A percentile compares a stretch with the other conserved stretches of the same genome.
Conservation (phyloP, 345 rosid species). For the Lumnitzera littorea region DNA sequence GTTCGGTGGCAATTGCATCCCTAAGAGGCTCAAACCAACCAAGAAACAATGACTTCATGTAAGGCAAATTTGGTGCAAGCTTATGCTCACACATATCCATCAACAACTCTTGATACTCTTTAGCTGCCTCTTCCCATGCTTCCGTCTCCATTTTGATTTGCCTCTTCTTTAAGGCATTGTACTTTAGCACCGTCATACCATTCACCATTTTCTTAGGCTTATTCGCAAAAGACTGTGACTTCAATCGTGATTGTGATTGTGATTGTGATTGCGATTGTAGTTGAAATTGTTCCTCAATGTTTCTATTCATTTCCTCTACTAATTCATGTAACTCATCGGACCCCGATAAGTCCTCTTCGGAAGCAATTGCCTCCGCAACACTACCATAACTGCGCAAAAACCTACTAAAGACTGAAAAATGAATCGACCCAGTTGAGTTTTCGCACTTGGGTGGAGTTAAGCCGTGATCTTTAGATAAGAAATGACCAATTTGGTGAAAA, state of each 20-base stretch:
- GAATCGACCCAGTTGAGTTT: not conserved
- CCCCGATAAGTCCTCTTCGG: constrained; percentile 68
- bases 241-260: not conserved
- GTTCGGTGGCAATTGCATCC: constrained; percentile 73
- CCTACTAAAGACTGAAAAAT: constrained; percentile 6
- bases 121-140: constrained; percentile 87
- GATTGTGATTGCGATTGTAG: constrained; percentile 1
- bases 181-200: constrained; percentile 55
- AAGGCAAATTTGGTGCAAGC: constrained; percentile 93
- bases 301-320: constrained; percentile 32
- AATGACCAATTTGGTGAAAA: constrained; percentile 12
- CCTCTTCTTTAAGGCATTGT: constrained; percentile 41
- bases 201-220: constrained; percentile 44
- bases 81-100: constrained; percentile 89
- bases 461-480: not conserved
- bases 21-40: constrained; percentile 96
- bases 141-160: constrained; percentile 86
- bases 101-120: constrained; percentile 78
- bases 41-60: constrained; percentile 71
- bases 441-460: no score
- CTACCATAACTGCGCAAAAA: constrained; percentile 34
- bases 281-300: constrained; percentile 19
- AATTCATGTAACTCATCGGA: constrained; percentile 60
- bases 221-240: constrained; percentile 15
- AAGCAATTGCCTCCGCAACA: constrained; percentile 53